Conservation (phyloP, 1,284 basidiomycete genomes). For the Papiliotrema flavescens region DNA sequence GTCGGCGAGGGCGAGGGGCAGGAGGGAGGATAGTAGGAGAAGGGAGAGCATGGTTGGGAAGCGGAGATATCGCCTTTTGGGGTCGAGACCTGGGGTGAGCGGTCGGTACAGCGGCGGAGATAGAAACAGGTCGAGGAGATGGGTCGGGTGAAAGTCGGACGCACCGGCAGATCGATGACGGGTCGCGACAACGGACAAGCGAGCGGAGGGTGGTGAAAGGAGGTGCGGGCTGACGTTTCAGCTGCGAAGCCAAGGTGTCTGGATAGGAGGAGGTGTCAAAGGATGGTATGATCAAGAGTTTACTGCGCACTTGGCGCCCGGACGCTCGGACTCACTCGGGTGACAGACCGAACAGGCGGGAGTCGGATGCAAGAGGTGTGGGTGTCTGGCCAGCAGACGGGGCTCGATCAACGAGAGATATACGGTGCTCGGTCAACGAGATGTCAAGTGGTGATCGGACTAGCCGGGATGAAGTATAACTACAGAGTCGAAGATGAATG, state of each 20-base stretch:
- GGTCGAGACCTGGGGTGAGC: not conserved
- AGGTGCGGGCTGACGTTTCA: not conserved
- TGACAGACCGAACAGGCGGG: too few species aligned
- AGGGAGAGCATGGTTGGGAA: conserved; percentile 6
- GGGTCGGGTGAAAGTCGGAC: not conserved
- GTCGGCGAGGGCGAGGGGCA: conserved; percentile 16
- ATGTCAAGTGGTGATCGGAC: not conserved
- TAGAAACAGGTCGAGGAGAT: not conserved
- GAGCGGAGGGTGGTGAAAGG: not conserved
- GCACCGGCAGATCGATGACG: too few species aligned
- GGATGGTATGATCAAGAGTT: not conserved
- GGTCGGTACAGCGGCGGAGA: not conserved
- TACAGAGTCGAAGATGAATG: not conserved
- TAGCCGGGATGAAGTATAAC: not conserved
- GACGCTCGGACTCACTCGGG: too few species aligned
- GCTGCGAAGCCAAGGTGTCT: not conserved
- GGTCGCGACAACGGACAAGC: too few species aligned
- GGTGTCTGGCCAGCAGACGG: not conserved
- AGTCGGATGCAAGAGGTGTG: not conserved
- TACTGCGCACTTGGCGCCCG: too few species aligned
- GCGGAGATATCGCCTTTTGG: not conserved
- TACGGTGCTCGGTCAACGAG: not conserved
- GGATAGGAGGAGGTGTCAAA: not conserved
- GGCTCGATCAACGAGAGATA: conserved; percentile 7
- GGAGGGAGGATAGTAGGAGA: conserved; percentile 18